These are phyloP conservation scores for Citrullus mucosospermus DNA, from an alignment of 306 rosid species.

Conservation along the genomic window DNA sequence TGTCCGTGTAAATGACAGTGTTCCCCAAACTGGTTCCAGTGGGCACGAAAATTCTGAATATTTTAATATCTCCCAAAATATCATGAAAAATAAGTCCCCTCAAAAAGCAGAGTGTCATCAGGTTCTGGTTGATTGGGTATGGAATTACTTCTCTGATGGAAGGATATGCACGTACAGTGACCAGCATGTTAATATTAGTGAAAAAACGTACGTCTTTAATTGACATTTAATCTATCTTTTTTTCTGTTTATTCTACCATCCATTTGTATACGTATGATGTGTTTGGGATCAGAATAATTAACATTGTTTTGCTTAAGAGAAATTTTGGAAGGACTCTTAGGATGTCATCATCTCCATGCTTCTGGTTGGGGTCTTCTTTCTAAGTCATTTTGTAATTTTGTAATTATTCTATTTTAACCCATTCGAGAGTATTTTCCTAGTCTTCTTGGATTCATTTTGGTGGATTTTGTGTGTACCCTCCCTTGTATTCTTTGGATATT, in stretches of 20 bases:
- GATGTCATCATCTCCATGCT: background rate
- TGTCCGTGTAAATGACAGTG: background rate
- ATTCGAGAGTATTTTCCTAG: background rate
- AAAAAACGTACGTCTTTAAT: conserved; percentile 45
- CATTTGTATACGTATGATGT: background rate
- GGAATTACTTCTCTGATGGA: conserved; percentile 70
- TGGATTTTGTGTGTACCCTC: background rate
- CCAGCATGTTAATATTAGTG: conserved; percentile 29
- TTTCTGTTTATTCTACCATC: background rate
- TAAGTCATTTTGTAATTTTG: background rate
- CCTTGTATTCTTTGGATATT: background rate
- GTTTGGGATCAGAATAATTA: background rate
- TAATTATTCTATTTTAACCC: background rate
- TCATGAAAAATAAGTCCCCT: conserved; percentile 12
- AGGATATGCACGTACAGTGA: conserved; percentile 19
- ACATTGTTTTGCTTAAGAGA: background rate
- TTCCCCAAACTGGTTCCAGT: conserved; percentile 15
- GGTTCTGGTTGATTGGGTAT: conserved; percentile 65
- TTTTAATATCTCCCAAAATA: conserved; percentile 9
- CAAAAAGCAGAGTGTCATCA: conserved; percentile 31
- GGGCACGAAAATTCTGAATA: conserved; percentile 10
- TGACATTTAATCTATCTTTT: background rate
- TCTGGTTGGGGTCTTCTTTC: background rate
- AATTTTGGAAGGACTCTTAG: background rate
- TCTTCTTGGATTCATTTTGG: background rate